Conservation (phyloP, 139 green algal genomes). For the Picochlorum costavermella region DNA sequence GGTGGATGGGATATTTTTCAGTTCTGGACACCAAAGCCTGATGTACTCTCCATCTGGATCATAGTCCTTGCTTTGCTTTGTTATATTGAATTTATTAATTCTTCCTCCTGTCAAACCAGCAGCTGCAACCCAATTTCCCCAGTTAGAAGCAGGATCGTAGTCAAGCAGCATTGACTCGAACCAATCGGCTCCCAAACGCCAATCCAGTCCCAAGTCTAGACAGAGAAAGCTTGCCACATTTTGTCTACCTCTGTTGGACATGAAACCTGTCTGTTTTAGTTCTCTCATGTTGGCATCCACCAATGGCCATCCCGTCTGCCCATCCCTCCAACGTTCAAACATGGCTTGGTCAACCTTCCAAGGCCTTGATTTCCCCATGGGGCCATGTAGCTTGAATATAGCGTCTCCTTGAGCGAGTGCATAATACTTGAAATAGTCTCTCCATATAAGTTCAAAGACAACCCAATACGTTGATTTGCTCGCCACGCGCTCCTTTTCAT, state of each 20-base stretch:
- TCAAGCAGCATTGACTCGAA: slow-evolving; percentile 89
- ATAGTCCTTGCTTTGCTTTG: slow-evolving; percentile 70
- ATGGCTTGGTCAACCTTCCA: slow-evolving; percentile 45
- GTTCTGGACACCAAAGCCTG: slow-evolving; percentile 79
- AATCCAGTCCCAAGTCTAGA: slow-evolving; percentile 87
- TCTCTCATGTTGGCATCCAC: slow-evolving; percentile 99
- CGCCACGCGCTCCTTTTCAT: slow-evolving; percentile 63
- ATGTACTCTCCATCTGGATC: slow-evolving; percentile 75
- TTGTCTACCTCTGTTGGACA: slow-evolving; percentile 91
- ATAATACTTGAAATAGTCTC: slow-evolving; percentile 93
- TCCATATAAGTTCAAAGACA: slow-evolving; percentile 88
- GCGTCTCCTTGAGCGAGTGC: slow-evolving; percentile 76
- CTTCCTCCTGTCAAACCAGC: slow-evolving; percentile 58
- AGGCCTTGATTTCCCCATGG: slow-evolving; percentile 11
- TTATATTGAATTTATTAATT: slow-evolving; percentile 94
- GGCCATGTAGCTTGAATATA: slow-evolving; percentile 73
- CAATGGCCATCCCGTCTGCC: slow-evolving; percentile 81
- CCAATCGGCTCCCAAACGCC: slow-evolving; percentile 72
- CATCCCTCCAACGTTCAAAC: slow-evolving; percentile 66
- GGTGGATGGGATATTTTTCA: slow-evolving; percentile 53
- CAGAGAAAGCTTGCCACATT: slow-evolving; percentile 84
- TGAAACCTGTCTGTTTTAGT: slow-evolving; percentile 80
- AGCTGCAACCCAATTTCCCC: slow-evolving; percentile 86
- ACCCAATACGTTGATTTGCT: slow-evolving; percentile 96
- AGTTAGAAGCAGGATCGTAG: slow-evolving; percentile 83